Percentiles rank a stretch among this genome's conserved stretches.
Conservation (phyloP, 306 rosid species). For the Ziziphus jujuba region DNA sequence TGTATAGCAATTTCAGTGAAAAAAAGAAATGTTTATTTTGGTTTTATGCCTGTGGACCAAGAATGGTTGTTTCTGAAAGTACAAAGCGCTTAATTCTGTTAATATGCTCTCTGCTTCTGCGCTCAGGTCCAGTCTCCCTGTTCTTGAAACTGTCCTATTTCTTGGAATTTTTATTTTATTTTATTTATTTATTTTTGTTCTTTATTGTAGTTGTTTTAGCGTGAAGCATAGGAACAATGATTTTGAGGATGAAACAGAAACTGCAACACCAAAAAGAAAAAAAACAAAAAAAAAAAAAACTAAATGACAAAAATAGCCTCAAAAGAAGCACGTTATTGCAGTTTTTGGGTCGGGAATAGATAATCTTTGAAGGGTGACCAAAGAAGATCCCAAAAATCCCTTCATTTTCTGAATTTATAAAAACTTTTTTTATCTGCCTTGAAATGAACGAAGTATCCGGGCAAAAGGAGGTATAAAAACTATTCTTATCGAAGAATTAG, state of each 20-base stretch:
- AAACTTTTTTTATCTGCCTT: conserved; percentile 26
- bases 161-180: conserved; percentile 12
- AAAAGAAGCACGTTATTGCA: not conserved
- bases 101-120: conserved; percentile 28
- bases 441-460: conserved; percentile 41
- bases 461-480: conserved; percentile 22
- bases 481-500: conserved; percentile 53
- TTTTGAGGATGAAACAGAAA: conserved; percentile 34
- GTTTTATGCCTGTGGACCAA: conserved; percentile 44
- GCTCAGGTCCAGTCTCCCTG: conserved; percentile 28
- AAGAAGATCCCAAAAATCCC: conserved; percentile 20
- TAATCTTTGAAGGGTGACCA: not conserved
- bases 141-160: conserved; percentile 31
- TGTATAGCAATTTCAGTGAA: conserved; percentile 10
- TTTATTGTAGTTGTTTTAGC: conserved; percentile 37
- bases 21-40: not conserved
- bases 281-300: not conserved
- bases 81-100: conserved; percentile 38
- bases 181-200: conserved; percentile 18
- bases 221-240: conserved; percentile 45
- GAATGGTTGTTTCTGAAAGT: conserved; percentile 35
- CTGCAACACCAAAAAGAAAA: not conserved
- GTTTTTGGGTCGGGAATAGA: not conserved
- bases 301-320: conserved; percentile 30
- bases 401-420: conserved; percentile 25